Conservation (phyloP, 192 early-diverging fungal species). For the Backusella sp. region DNA sequence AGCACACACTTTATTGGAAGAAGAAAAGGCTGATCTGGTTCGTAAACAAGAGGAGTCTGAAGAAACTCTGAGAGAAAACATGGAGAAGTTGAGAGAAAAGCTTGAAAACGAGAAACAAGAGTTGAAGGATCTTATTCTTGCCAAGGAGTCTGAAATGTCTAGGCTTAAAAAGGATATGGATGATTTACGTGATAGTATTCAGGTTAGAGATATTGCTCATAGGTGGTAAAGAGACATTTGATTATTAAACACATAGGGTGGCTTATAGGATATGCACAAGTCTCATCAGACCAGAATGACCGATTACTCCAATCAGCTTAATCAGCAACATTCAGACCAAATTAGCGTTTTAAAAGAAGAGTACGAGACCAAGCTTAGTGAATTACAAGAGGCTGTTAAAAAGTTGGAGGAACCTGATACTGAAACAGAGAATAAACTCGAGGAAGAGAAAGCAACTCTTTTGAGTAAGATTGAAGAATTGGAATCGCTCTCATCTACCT, state of each 20-base stretch:
- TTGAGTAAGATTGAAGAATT: conserved; percentile 14
- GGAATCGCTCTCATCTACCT: not conserved
- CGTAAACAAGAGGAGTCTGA: conserved; percentile 20
- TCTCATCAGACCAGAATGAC: conserved; percentile 31
- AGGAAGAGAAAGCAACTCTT: conserved; percentile 8
- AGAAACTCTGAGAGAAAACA: conserved; percentile 16
- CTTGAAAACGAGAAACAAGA: conserved; percentile 22
- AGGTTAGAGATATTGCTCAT: conserved; percentile 6
- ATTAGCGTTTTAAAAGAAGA: conserved; percentile 9
- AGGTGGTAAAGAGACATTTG: not conserved
- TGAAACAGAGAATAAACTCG: not conserved
- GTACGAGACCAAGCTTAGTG: conserved; percentile 10
- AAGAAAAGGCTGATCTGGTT: conserved; percentile 6
- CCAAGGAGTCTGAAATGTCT: conserved; percentile 8
- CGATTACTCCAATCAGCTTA: conserved; percentile 16
- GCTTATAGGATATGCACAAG: conserved; percentile 26
- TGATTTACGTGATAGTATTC: conserved; percentile 21
- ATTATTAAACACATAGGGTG: not conserved
- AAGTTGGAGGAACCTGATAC: conserved; percentile 9
- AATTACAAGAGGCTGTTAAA: conserved; percentile 10
- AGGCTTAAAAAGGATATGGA: conserved; percentile 16
- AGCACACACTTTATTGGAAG: conserved; percentile 14
- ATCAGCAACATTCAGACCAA: conserved; percentile 17
- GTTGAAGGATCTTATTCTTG: not conserved
- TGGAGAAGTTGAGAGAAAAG: conserved; percentile 28